Base-by-base conservation (phyloP, 208 protist genomes). In the Leishmania lainsoni region DNA sequence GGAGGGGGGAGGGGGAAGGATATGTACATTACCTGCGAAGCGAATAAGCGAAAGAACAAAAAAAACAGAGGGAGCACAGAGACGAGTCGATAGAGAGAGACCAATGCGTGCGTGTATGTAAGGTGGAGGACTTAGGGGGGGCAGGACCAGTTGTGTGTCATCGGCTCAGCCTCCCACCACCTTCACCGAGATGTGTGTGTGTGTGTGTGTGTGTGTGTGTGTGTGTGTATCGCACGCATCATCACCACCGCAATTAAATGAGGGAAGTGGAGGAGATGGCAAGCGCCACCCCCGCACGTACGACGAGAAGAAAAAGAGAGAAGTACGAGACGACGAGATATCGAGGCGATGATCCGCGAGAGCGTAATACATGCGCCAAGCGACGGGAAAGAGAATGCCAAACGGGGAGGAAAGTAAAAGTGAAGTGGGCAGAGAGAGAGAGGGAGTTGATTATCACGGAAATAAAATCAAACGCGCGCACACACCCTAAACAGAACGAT, bases 401-500 rank as follows among this genome's bases (percentile, higher is more conserved):
- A 56, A 74, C 10, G 66, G 59, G 65, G 59, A 51, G 26, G 39
- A 39, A 79, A 10, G 29, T 58, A 6, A 59, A 82, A 35, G 61
- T 49, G 69, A 80, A 56, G 39, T 20, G 17, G 20, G 17, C n/a
- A 42, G 32, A 71, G 35, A 42, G 35, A 42, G 17, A 5, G 39
- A 20, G 14, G 35, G 1, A 1, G 17, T 39, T 2, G 12, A 9
- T 48, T 35, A 42, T 3, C 29, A 1, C 29, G 35, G 63, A 16
- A 49, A n/a, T 17, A 26, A 29, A 42, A n/a, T 5, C 58, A 63
- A 6, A 63, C 12, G 9, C 26, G 3, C 26, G 3, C 32, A 22
- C 63, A 71, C 66, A 22, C 66, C 9, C 39, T 9, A 48, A 48
- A 70, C 10, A 35, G 48, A 26, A 12, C 14, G 61, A 48, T 22